phyloP scores from a whole-genome alignment of 1,284 basidiomycete genomes.

The Stereum hirsutum region DNA sequence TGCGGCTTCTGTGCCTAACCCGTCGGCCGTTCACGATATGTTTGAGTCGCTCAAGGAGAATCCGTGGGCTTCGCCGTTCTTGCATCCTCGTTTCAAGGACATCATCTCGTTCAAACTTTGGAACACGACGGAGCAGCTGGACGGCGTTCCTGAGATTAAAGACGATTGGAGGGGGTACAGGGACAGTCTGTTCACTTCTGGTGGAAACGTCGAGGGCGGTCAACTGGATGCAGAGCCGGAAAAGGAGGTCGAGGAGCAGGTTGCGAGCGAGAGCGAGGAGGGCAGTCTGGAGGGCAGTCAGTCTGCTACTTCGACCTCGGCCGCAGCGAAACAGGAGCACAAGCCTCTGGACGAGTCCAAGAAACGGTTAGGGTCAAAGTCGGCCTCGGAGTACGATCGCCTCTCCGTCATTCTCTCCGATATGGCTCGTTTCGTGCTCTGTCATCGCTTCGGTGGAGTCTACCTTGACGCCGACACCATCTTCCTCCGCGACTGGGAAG shows the following conservation, averaged over 20 bases:
- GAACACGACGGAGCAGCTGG: slow-evolving; percentile 68
- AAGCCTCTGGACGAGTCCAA: slow-evolving; percentile 32
- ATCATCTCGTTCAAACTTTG: slow-evolving; percentile 64
- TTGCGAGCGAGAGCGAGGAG: slow-evolving; percentile 8
- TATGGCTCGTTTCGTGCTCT: slow-evolving; percentile 62
- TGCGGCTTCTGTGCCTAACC: slow-evolving; percentile 43
- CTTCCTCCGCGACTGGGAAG: slow-evolving; percentile 66
- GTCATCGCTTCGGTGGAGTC: slow-evolving; percentile 60
- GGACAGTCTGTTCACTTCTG: slow-evolving; percentile 49
- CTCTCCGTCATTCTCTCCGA: slow-evolving; percentile 61
- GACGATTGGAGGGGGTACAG: slow-evolving; percentile 46
- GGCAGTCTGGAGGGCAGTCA: too few relatives aligned
- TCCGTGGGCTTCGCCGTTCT: slow-evolving; percentile 61
- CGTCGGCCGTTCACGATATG: slow-evolving; percentile 47
- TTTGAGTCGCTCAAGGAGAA: slow-evolving; percentile 45
- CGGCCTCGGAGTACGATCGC: slow-evolving; percentile 48
- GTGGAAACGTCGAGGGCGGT: slow-evolving; percentile 33
- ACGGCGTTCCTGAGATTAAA: slow-evolving; percentile 49
- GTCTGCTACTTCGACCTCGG: slow-evolving; percentile 10
- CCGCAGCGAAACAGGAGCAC: slow-evolving; percentile 14
- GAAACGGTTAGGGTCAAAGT: slow-evolving; percentile 46
- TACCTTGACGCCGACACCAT: slow-evolving; percentile 70
- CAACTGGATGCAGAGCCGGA: slow-evolving; percentile 15
- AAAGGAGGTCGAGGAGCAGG: slow-evolving; percentile 10
- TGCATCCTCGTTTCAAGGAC: slow-evolving; percentile 57